Conservation (phyloP, 768 basidiomycete species). For the Boletus eberwhitei region DNA sequence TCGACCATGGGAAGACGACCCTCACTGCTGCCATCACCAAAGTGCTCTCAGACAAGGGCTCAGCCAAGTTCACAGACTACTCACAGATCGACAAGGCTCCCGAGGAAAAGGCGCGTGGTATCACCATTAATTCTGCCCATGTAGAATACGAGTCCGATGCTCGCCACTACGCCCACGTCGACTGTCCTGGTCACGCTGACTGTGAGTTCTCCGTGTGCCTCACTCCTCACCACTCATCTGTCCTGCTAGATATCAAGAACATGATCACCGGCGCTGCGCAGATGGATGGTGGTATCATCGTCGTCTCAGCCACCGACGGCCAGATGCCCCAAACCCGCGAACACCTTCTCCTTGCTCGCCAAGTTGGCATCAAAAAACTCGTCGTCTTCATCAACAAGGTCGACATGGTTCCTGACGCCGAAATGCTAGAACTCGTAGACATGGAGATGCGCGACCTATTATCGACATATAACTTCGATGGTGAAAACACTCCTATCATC, state of each 20-base stretch:
- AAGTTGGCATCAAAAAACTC: constrained; percentile 95
- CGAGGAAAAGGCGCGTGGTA: constrained; percentile 98
- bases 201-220: constrained; percentile 48
- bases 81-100: constrained; percentile 98
- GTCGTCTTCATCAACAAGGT: constrained; percentile 99
- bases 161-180: constrained; percentile 96
- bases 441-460: constrained; percentile 99
- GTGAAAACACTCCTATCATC: constrained; percentile 95
- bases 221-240: constrained; percentile 1
- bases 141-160: constrained; percentile 93
- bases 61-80: constrained; percentile 90
- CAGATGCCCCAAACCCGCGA: constrained; percentile 99
- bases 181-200: constrained; percentile 96
- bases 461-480: constrained; percentile 89
- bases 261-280: constrained; percentile 99
- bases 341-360: constrained; percentile 94
- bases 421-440: constrained; percentile 99
- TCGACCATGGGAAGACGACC: constrained; percentile 98
- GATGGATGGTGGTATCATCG: constrained; percentile 94
- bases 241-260: constrained; percentile 79
- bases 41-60: constrained; percentile 73
- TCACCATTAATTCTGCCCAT: constrained; percentile 98
- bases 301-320: constrained; percentile 97
- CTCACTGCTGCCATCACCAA: constrained; percentile 95
- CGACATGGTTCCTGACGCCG: constrained; percentile 91